Evolutionary conservation across 768 basidiomycete genomes (phyloP).

Genomic region (Suillus clintonianus): DNA sequence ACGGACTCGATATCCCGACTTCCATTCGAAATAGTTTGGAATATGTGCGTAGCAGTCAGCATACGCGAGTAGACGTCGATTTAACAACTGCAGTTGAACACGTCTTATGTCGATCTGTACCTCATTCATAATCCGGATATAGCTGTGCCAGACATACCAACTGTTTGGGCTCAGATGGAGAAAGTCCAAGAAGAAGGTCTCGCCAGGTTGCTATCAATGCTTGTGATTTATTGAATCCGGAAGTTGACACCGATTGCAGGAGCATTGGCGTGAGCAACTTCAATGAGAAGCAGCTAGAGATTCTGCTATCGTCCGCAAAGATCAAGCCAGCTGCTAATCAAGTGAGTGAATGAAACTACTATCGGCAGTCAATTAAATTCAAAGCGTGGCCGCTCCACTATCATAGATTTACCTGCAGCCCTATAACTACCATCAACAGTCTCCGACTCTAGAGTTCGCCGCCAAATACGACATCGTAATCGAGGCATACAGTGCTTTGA

Average conservation of each 20-base stretch:
- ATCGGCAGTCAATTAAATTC: neutral
- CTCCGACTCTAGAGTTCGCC: constrained; percentile 58
- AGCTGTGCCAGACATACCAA: constrained; percentile 59
- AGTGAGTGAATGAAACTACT: constrained; percentile 33
- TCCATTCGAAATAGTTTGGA: constrained; percentile 59
- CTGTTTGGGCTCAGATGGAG: constrained; percentile 67
- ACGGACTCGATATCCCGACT: constrained; percentile 52
- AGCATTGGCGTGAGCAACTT: constrained; percentile 79
- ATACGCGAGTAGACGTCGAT: neutral
- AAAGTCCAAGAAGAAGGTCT: constrained; percentile 54
- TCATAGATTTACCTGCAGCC: constrained; percentile 69
- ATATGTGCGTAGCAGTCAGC: constrained; percentile 41
- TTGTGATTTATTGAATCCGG: neutral
- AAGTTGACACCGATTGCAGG: constrained; percentile 34
- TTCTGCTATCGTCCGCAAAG: constrained; percentile 60
- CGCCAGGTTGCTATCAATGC: constrained; percentile 44
- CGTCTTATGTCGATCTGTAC: constrained; percentile 70
- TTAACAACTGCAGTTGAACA: constrained; percentile 49
- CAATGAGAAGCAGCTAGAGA: constrained; percentile 51
- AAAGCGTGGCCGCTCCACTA: neutral
- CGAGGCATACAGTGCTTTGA: constrained; percentile 72
- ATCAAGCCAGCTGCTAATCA: constrained; percentile 71
- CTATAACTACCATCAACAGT: constrained; percentile 60
- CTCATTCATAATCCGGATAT: constrained; percentile 62
- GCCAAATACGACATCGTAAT: constrained; percentile 60